Evolutionary conservation across 2,329 filamentous ascomycete species (phyloP).

Genomic region (Arthroderma sp.): DNA sequence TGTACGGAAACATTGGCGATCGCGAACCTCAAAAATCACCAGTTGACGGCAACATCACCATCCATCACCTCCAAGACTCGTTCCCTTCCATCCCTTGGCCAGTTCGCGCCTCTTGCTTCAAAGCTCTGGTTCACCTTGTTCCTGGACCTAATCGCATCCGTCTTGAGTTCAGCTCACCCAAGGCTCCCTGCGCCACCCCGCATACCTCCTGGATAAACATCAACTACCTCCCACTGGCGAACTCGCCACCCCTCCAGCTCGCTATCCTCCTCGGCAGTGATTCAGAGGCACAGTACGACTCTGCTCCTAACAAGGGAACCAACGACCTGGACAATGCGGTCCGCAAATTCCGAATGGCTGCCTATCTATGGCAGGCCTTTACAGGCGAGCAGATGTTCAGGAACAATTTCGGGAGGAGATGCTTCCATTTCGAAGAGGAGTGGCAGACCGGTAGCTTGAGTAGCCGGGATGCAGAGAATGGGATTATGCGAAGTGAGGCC

Average conservation of each 20-base stretch:
- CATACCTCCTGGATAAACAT: conserved; percentile 72
- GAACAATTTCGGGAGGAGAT: conserved; percentile 71
- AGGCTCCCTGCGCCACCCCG: conserved; percentile 55
- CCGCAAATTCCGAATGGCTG: conserved; percentile 85
- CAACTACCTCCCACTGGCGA: conserved; percentile 71
- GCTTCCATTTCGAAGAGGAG: conserved; percentile 86
- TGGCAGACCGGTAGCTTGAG: conserved; percentile 79
- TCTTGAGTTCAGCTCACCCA: conserved; percentile 77
- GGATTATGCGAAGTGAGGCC: conserved; percentile 76
- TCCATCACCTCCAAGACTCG: conserved; percentile 70
- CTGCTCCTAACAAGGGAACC: conserved; percentile 67
- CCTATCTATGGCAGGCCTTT: conserved; percentile 94
- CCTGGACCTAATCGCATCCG: conserved; percentile 81
- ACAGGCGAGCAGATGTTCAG: conserved; percentile 94
- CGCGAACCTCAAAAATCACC: conserved; percentile 48
- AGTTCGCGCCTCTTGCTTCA: conserved; percentile 80
- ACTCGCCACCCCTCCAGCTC: conserved; percentile 72
- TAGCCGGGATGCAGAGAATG: conserved; percentile 56
- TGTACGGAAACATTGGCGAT: conserved; percentile 67
- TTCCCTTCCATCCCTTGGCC: conserved; percentile 81
- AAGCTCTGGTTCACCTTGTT: conserved; percentile 77
- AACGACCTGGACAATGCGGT: conserved; percentile 70
- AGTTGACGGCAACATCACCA: conserved; percentile 66
- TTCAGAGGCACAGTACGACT: conserved; percentile 74
- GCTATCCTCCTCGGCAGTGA: conserved; percentile 81